Evolutionary conservation across 2,329 filamentous ascomycete genomes (phyloP), one percentile per base, ranked within the genome.

Genomic region (Lasiodiplodia sp.): DNA sequence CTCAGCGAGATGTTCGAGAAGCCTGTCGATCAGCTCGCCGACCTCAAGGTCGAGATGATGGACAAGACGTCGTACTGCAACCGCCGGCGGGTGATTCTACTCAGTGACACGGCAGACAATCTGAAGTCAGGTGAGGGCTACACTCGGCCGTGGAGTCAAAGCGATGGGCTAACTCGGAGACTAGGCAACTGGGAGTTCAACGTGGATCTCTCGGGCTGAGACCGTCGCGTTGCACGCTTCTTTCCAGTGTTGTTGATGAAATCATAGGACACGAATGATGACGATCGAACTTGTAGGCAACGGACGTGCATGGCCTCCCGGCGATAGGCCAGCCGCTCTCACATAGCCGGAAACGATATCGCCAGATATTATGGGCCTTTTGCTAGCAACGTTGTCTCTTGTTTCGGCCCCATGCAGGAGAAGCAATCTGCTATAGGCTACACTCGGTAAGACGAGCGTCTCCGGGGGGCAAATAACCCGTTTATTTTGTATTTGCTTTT

Each of bases 1-100:
- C 83, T 99, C 72, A 97, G 93, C n/a, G 94, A 97, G 80, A 97
- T 99, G 93, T 99, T 99, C 73, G 96, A 99, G 86, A 97, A 97
- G 83, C 93, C 94, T 0, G 93, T 95, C n/a, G 83, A 89, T 51
- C 94, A 97, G 75, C 84, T 99, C 21, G 88, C 93, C 4, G 88
- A 91, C 56, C 85, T 97, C 69, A 98, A 97, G 83, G 93, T 97
- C 7, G 95, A 97, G 72, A 99, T 99, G 77, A 92, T 99, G 89
- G 95, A 99, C 80, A 98, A 97, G 86, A 99, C 95, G 4, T 89
- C 94, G 0, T 99, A 99, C 79, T 99, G 96, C 83, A 97, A 92
- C 80, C 95, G 96, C 80, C 88, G 96, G 66, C 88, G 96, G 55
- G 86, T 97, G 28, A 97, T 98, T 71, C 80, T 99, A 11, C 85